Base-by-base conservation (phyloP, 345 rosid genomes). In the Gossypium stocksii region DNA sequence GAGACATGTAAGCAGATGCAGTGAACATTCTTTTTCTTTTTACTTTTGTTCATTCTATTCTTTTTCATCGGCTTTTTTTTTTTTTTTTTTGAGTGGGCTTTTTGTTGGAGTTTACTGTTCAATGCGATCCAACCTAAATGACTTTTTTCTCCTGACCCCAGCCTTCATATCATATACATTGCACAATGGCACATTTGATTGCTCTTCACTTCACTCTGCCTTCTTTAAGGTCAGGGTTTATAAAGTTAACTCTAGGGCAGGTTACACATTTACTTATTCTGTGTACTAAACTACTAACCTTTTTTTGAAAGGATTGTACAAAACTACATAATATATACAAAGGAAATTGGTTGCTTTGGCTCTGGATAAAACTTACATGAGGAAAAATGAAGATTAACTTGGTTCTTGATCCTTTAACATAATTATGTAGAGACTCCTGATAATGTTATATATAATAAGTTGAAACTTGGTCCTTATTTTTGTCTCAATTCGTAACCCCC, bases 1-100 rank as follows among this genome's bases (percentile, higher is more conserved):
- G 85, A 87, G 96, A 93, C 90, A 95, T 27, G 99, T 95, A 81
- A 85, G 93, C 77, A 51, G 54, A 63, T 80, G 54, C 54, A 48
- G 63, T 74, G 54, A 74, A 45, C 27, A 27, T 70, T 56, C 11
- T 14, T 51, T 61, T 59, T 63, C 11, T 70, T 62, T 12, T 59
- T 73, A 34, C 25, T 60, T 7, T 34, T 64, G 23, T 51, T 53
- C 68, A 9, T 22, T 58, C 67, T 22, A 22, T 45, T 45, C 19
- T 20, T 27, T 27, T 38, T 41, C 19, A 2, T 69, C 10, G 11
- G n/a, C n/a, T n/a, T n/a, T n/a, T n/a, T 69, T 22, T 17, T 20
- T 13, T 43, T 11, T 41, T 72, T 25, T 74, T 5, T 22, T 38
- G 51, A 23, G 27, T 20, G 20, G n/a, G 13, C 61, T 52, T 45